Conservation (phyloP, 345 rosid species). For the Rhodomyrtus tomentosa region DNA sequence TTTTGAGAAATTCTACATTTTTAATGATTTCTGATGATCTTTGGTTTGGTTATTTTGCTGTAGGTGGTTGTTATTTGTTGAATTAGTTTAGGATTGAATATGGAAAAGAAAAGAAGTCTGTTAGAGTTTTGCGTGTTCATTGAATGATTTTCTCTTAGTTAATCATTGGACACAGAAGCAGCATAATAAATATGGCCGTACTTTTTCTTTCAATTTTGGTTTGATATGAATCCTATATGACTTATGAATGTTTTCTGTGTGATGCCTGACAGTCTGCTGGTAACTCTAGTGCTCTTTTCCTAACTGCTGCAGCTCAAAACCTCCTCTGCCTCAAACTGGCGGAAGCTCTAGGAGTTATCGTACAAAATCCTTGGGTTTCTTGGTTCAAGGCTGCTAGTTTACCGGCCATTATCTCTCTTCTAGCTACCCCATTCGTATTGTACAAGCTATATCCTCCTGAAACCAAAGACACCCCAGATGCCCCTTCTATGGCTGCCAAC, state of each 20-base stretch:
- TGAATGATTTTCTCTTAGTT: neutral
- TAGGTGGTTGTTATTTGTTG: neutral
- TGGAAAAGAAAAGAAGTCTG: neutral
- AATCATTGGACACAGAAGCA: neutral
- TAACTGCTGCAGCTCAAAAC: constrained; percentile 97
- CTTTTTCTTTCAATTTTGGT: neutral
- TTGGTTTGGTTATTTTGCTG: neutral
- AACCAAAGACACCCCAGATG: constrained; percentile 86
- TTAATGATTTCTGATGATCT: neutral
- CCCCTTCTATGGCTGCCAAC: constrained; percentile 82
- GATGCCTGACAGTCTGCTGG: constrained; percentile 52
- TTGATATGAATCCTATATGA: neutral
- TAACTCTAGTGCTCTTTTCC: constrained; percentile 92
- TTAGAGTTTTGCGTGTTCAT: neutral
- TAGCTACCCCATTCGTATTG: constrained; percentile 65
- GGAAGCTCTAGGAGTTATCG: constrained; percentile 78
- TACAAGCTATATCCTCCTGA: constrained; percentile 95
- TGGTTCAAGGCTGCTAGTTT: constrained; percentile 96
- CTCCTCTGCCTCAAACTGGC: constrained; percentile 88
- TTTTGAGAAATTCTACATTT: neutral
- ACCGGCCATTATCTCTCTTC: constrained; percentile 63
- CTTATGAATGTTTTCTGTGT: constrained; percentile 13
- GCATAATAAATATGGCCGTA: neutral
- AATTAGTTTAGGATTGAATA: neutral
- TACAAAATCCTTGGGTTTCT: constrained; percentile 81